phyloP scores from a whole-genome alignment of 192 early-diverging fungal species.

The Funneliformis mosseae region DNA sequence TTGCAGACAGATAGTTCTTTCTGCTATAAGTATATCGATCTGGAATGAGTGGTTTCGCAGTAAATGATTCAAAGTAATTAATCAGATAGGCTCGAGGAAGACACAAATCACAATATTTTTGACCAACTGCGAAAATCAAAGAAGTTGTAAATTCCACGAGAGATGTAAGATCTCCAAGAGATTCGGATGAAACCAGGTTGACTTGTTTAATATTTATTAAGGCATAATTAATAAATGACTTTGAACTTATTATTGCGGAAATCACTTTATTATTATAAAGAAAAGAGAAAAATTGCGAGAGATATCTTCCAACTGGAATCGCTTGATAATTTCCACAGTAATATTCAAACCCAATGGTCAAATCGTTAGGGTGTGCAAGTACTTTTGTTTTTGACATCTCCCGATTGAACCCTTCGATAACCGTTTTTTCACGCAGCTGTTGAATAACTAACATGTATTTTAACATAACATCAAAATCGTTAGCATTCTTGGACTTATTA shows the following conservation, averaged over 20 bases:
- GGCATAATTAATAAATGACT: neutral
- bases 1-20: neutral
- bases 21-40: neutral
- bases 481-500: slow-evolving; percentile 10
- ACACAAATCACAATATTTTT: slow-evolving; percentile 6
- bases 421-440: neutral
- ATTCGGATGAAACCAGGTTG: neutral
- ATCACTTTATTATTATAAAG: neutral
- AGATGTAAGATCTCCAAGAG: slow-evolving; percentile 14
- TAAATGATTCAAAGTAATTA: slow-evolving; percentile 15
- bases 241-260: neutral
- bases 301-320: slow-evolving; percentile 5
- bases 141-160: slow-evolving; percentile 16
- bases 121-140: neutral
- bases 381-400: neutral
- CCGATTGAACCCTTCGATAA: neutral
- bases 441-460: slow-evolving; percentile 33
- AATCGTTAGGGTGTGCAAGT: neutral
- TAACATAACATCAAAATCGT: slow-evolving; percentile 38
- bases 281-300: neutral
- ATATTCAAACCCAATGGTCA: slow-evolving; percentile 17
- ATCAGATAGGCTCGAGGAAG: neutral
- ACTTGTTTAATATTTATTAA: neutral
- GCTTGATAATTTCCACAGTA: neutral
- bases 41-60: neutral